Evolutionary conservation across 768 basidiomycete genomes (phyloP).

Genomic region (Suillus spraguei): DNA sequence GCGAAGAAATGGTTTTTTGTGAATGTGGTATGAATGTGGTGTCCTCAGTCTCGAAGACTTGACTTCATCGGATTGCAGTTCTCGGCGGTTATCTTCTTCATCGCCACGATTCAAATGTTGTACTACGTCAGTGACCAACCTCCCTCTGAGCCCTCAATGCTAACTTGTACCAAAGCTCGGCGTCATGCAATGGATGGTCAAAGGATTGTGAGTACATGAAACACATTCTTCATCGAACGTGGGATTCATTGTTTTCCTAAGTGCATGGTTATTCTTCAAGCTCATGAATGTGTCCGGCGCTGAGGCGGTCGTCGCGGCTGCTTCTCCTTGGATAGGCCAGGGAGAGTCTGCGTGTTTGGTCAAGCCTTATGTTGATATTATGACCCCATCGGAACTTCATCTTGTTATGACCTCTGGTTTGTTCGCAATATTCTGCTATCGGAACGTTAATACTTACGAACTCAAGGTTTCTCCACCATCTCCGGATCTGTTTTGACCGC

Average conservation of each 20-base stretch:
- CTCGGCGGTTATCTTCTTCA: slow-evolving; percentile 87
- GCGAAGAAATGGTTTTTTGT: slow-evolving; percentile 84
- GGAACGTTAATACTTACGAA: slow-evolving; percentile 11
- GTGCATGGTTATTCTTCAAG: slow-evolving; percentile 94
- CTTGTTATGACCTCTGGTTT: slow-evolving; percentile 84
- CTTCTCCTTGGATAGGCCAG: slow-evolving; percentile 93
- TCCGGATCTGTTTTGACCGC: slow-evolving; percentile 88
- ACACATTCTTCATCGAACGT: slow-evolving; percentile 1
- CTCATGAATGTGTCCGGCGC: slow-evolving; percentile 91
- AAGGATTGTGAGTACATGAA: slow-evolving; percentile 62
- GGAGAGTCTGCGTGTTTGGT: slow-evolving; percentile 90
- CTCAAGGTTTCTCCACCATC: slow-evolving; percentile 80
- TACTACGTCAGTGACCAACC: slow-evolving; percentile 55
- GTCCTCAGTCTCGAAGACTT: neutral
- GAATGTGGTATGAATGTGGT: slow-evolving; percentile 53
- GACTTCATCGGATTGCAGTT: slow-evolving; percentile 42
- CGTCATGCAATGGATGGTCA: slow-evolving; percentile 93
- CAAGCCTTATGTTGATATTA: slow-evolving; percentile 78
- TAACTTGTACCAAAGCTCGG: slow-evolving; percentile 48
- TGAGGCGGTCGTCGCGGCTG: slow-evolving; percentile 90
- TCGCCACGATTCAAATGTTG: slow-evolving; percentile 90
- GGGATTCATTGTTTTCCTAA: slow-evolving; percentile 26
- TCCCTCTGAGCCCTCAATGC: neutral
- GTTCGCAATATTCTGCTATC: slow-evolving; percentile 14
- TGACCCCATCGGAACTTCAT: slow-evolving; percentile 87